Conservation (phyloP, 129 eudicot species). For the Smallanthus sonchifolius region DNA sequence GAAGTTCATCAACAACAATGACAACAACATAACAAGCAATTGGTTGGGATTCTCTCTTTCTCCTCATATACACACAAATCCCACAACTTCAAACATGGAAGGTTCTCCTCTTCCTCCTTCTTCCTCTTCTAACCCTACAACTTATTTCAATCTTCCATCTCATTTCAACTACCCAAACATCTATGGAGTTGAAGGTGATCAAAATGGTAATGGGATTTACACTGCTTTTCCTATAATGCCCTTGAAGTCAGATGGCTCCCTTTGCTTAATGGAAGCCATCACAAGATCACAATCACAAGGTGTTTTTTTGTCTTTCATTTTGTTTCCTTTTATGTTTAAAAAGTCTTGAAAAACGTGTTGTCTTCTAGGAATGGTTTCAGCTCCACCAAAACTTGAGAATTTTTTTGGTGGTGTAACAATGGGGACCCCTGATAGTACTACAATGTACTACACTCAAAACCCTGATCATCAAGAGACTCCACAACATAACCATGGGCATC, state of each 20-base stretch:
- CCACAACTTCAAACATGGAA: constrained; percentile 37
- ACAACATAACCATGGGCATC: constrained; percentile 35
- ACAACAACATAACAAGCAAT: constrained; percentile 35
- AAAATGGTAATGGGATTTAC: constrained; percentile 40
- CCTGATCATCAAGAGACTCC: constrained; percentile 31
- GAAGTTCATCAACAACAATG: constrained; percentile 57
- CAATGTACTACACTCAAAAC: constrained; percentile 53
- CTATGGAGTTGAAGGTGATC: constrained; percentile 44
- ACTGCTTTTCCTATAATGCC: constrained; percentile 66
- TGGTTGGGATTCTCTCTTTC: constrained; percentile 92
- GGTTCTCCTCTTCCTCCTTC: constrained; percentile 22
- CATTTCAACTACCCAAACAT: constrained; percentile 50
- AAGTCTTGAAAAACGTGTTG: constrained; percentile 12
- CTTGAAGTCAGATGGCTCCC: constrained; percentile 73
- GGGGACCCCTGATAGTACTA: constrained; percentile 58
- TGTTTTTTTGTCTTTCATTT: not conserved
- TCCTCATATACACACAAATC: constrained; percentile 52
- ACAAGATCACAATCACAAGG: constrained; percentile 72
- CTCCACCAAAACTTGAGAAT: constrained; percentile 85
- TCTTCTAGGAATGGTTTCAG: constrained; percentile 52
- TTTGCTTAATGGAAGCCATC: constrained; percentile 76
- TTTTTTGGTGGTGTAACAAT: constrained; percentile 80
- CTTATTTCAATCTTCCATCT: constrained; percentile 39
- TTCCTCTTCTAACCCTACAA: constrained; percentile 36
- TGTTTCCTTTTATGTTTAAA: constrained; percentile 21